These are phyloP conservation scores for Metschnikowia colocasiae DNA, from an alignment of 805 yeast species.

Conservation along the genomic window DNA sequence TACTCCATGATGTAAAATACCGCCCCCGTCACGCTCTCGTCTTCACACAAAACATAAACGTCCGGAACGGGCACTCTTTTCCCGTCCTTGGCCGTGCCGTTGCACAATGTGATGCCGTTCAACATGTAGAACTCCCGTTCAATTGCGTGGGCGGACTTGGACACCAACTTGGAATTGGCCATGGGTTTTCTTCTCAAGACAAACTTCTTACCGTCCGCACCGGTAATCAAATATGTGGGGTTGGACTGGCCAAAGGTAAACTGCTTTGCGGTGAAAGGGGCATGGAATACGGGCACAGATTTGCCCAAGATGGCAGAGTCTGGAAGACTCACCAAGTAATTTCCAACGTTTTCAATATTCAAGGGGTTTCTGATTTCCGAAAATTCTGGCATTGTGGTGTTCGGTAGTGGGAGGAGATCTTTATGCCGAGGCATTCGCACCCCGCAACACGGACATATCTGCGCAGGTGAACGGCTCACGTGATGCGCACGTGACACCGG, in stretches of 20 bases:
- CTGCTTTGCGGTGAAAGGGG: constrained; percentile 39
- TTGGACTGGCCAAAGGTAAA: constrained; percentile 63
- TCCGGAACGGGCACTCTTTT: constrained; percentile 51
- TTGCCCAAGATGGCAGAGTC: constrained; percentile 24
- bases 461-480: neutral
- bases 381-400: constrained; percentile 18
- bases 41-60: constrained; percentile 52
- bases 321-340: constrained; percentile 21
- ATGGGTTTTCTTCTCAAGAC: constrained; percentile 59
- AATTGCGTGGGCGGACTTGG: constrained; percentile 58
- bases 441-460: neutral
- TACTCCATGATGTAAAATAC: constrained; percentile 62
- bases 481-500: neutral
- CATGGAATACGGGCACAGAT: constrained; percentile 12
- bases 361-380: constrained; percentile 36
- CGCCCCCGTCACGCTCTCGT: constrained; percentile 49
- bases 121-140: constrained; percentile 57
- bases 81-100: constrained; percentile 17
- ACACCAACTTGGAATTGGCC: constrained; percentile 45
- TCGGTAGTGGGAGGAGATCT: neutral
- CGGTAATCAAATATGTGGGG: constrained; percentile 53
- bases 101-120: constrained; percentile 31
- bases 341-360: constrained; percentile 23
- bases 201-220: constrained; percentile 34
- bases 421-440: neutral